These are phyloP conservation scores for Alternaria viburni DNA, from an alignment of 2,329 filamentous ascomycete genomes.

Conservation along the genomic window DNA sequence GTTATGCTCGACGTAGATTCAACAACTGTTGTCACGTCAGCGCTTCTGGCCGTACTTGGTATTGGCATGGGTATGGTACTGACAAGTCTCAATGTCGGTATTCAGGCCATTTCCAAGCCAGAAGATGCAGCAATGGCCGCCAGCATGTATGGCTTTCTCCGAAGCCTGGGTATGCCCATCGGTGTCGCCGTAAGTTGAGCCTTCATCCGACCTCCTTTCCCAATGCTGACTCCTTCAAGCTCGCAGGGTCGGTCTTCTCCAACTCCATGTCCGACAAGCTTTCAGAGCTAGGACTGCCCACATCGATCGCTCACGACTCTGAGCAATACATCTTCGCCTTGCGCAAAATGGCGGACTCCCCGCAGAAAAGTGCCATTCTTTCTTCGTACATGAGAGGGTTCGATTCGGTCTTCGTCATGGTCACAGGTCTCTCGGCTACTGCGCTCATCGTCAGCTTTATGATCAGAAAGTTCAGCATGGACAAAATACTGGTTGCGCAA, in stretches of 20 bases:
- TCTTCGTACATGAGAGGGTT: slow-evolving; percentile 38
- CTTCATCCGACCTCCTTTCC: neutral
- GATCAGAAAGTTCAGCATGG: slow-evolving; percentile 41
- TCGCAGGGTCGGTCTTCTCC: slow-evolving; percentile 48
- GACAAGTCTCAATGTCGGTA: slow-evolving; percentile 48
- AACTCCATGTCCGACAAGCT: slow-evolving; percentile 48
- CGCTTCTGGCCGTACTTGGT: slow-evolving; percentile 49
- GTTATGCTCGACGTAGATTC: slow-evolving; percentile 47
- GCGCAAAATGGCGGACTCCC: slow-evolving; percentile 21
- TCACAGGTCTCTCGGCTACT: slow-evolving; percentile 31
- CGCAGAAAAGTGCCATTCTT: slow-evolving; percentile 21
- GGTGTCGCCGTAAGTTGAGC: slow-evolving; percentile 46
- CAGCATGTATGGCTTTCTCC: slow-evolving; percentile 49
- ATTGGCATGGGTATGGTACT: slow-evolving; percentile 53
- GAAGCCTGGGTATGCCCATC: slow-evolving; percentile 53
- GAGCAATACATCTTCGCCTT: slow-evolving; percentile 35
- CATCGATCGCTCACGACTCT: slow-evolving; percentile 36
- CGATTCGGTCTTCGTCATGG: slow-evolving; percentile 30
- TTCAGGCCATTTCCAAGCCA: slow-evolving; percentile 46
- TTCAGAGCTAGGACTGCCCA: slow-evolving; percentile 19
- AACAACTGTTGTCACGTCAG: slow-evolving; percentile 43
- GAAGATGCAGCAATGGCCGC: slow-evolving; percentile 45
- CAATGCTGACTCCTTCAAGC: slow-evolving; percentile 12
- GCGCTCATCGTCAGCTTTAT: slow-evolving; percentile 31
- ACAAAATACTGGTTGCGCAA: slow-evolving; percentile 31